A percentile compares a stretch with the other conserved stretches of the same genome.
phyloP scores from a whole-genome alignment of 179 eudicot genomes.

The Drosera spatulata region DNA sequence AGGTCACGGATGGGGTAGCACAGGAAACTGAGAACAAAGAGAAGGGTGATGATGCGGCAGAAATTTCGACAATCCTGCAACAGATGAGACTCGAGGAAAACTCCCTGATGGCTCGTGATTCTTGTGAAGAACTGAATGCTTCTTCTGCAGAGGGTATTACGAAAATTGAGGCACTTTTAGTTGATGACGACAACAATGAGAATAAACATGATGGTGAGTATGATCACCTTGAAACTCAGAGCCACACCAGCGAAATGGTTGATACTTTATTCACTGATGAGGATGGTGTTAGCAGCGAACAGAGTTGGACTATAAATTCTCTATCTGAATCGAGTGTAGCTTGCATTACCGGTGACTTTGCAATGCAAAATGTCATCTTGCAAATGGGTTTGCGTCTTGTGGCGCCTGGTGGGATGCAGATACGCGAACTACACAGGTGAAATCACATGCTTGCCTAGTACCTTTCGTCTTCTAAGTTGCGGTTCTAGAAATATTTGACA shows the following conservation, averaged over 20 bases:
- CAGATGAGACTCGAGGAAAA: conserved; percentile 65
- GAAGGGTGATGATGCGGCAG: conserved; percentile 17
- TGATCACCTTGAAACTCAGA: conserved; percentile 31
- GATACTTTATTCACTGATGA: conserved; percentile 33
- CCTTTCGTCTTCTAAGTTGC: too few relatives aligned
- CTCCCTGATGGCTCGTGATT: conserved; percentile 6
- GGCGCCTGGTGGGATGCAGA: conserved; percentile 99
- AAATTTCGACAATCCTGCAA: conserved; percentile 42
- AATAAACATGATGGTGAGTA: conserved; percentile 15
- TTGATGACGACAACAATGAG: conserved; percentile 16
- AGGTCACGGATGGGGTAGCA: conserved; percentile 9
- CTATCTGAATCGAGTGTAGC: conserved; percentile 90
- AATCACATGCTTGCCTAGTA: neutral
- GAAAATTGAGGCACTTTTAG: conserved; percentile 5
- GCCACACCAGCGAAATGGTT: conserved; percentile 41
- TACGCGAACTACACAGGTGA: conserved; percentile 89
- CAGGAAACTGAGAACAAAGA: conserved; percentile 17
- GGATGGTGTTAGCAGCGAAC: conserved; percentile 75
- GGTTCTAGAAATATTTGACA: too few relatives aligned
- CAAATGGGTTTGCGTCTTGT: conserved; percentile 94
- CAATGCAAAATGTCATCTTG: conserved; percentile 93
- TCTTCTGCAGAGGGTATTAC: neutral
- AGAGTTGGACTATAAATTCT: conserved; percentile 80
- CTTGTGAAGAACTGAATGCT: neutral
- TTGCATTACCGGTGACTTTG: conserved; percentile 81